Evolutionary conservation across 2,329 filamentous ascomycete species (phyloP).

Genomic region (Fusarium sp.): DNA sequence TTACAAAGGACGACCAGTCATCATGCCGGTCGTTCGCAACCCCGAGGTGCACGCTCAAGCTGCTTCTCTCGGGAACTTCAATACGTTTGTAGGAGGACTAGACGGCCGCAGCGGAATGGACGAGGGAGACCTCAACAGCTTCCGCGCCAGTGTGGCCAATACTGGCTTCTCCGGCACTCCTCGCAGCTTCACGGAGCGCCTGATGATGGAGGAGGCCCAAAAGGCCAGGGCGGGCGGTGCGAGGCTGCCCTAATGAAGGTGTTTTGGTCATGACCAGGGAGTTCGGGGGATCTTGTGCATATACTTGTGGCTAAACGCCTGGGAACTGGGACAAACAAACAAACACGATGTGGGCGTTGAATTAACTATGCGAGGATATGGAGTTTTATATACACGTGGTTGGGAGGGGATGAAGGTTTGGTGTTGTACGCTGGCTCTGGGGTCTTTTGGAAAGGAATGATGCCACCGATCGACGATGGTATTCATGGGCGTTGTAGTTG

Average conservation of each 20-base stretch:
- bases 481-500: conserved; percentile 1
- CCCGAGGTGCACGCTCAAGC: conserved; percentile 62
- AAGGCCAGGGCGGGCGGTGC: conserved; percentile 40
- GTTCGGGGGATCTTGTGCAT: conserved; percentile 40
- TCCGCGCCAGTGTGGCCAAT: conserved; percentile 55
- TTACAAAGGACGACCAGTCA: conserved; percentile 65
- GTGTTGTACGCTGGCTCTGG: conserved; percentile 9
- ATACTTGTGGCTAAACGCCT: conserved; percentile 32
- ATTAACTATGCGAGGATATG: conserved; percentile 27
- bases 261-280: conserved; percentile 30
- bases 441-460: conserved; percentile 16
- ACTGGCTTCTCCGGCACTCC: conserved; percentile 57
- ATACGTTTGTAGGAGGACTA: conserved; percentile 65
- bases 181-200: conserved; percentile 60
- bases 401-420: conserved; percentile 6
- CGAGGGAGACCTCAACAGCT: conserved; percentile 57
- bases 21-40: conserved; percentile 63
- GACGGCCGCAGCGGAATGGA: conserved; percentile 64
- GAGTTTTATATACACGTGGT: conserved; percentile 38
- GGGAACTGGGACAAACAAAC: conserved; percentile 39
- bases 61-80: conserved; percentile 60
- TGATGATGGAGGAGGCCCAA: conserved; percentile 61
- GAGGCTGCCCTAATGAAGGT: conserved; percentile 32
- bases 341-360: conserved; percentile 45
- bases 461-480: conserved; percentile 12